Conservation (phyloP, 768 basidiomycete genomes). For the Russula earlei region DNA sequence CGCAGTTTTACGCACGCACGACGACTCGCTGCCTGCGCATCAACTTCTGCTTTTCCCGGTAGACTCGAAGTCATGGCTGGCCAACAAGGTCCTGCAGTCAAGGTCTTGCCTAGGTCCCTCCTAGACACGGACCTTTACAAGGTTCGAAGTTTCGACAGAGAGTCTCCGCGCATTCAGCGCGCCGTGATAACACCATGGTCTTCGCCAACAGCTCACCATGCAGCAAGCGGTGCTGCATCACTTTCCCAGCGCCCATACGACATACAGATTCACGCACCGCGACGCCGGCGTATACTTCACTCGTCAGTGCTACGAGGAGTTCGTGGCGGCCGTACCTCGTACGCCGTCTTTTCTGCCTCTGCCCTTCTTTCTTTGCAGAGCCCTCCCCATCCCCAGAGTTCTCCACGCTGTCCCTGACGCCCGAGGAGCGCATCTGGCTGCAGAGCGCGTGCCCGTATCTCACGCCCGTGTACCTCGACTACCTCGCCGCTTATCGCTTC, state of each 20-base stretch:
- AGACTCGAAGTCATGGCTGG: neutral
- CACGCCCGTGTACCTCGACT: conserved; percentile 61
- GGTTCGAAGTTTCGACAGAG: conserved; percentile 19
- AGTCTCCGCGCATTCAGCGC: neutral
- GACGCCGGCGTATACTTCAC: conserved; percentile 56
- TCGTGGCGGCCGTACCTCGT: conserved; percentile 49
- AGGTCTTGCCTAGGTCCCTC: conserved; percentile 41
- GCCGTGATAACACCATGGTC: neutral
- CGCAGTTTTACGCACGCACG: no score
- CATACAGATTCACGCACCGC: conserved; percentile 78
- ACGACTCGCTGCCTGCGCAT: no score
- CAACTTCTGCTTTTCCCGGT: neutral
- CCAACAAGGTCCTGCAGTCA: conserved; percentile 5
- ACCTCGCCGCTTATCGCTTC: conserved; percentile 59
- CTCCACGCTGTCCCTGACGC: conserved; percentile 46
- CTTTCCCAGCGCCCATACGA: conserved; percentile 62
- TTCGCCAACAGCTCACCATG: conserved; percentile 67
- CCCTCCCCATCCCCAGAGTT: conserved; percentile 47
- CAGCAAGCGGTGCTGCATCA: conserved; percentile 80
- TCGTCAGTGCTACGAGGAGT: conserved; percentile 50
- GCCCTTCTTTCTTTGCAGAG: neutral
- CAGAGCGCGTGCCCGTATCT: conserved; percentile 64
- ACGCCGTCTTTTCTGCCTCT: conserved; percentile 21
- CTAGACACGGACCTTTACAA: conserved; percentile 96
- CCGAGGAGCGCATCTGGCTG: conserved; percentile 61